Evolutionary conservation across 148 eudicot species (phyloP).

Genomic region (Selenicereus undatus): DNA sequence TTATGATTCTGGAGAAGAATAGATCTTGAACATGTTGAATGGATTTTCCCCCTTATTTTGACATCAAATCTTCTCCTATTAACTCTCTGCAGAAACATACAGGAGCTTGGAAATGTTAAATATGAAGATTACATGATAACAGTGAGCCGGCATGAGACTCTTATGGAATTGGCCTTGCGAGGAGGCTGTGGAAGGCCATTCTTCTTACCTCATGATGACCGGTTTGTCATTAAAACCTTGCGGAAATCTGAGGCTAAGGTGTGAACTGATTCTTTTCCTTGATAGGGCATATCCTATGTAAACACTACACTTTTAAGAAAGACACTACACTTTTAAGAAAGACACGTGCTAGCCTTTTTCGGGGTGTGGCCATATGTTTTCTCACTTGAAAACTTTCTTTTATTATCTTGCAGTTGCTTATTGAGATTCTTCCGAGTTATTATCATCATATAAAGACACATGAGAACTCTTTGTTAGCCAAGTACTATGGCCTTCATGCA

Average conservation of each 20-base stretch:
- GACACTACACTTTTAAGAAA: background rate
- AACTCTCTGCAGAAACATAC: slow-evolving; percentile 27
- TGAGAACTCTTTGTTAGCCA: slow-evolving; percentile 29
- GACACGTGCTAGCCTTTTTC: background rate
- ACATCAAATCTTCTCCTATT: background rate
- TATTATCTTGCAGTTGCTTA: slow-evolving; percentile 28
- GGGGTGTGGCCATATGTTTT: background rate
- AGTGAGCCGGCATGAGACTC: slow-evolving; percentile 37
- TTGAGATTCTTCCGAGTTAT: slow-evolving; percentile 35
- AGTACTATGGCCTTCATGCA: slow-evolving; percentile 47
- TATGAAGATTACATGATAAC: slow-evolving; percentile 35
- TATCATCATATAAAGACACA: slow-evolving; percentile 28
- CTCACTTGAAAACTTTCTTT: background rate
- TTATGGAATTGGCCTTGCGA: slow-evolving; percentile 32
- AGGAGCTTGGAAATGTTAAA: slow-evolving; percentile 31
- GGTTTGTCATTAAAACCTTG: slow-evolving; percentile 35
- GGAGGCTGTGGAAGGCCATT: slow-evolving; percentile 38
- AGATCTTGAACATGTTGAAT: background rate
- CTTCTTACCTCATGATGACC: slow-evolving; percentile 31
- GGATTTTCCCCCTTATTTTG: background rate
- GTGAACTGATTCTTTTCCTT: background rate
- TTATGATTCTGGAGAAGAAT: background rate
- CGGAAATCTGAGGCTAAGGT: slow-evolving; percentile 48
- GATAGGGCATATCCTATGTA: background rate
- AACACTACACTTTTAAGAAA: background rate